phyloP scores from a whole-genome alignment of 805 yeast species.

The Candida railenensis region DNA sequence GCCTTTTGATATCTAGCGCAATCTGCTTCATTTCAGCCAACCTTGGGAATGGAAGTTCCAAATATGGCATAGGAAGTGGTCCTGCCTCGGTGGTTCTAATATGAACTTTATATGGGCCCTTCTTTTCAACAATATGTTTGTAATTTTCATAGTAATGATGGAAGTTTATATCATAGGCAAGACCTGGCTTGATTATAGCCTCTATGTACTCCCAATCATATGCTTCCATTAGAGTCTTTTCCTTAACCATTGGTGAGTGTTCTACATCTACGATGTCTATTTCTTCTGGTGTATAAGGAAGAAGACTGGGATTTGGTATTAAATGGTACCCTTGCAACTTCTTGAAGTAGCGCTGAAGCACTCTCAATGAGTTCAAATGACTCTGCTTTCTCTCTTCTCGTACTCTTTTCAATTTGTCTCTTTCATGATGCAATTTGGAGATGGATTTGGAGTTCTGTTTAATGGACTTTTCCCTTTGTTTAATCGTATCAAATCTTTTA shows the following conservation, averaged over 20 bases:
- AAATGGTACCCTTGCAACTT: conserved; percentile 21
- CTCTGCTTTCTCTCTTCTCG: conserved; percentile 3
- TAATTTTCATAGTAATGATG: conserved; percentile 20
- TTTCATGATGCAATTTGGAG: neutral
- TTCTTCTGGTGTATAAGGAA: conserved; percentile 22
- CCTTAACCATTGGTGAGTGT: conserved; percentile 13
- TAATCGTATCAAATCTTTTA: neutral
- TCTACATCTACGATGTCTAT: neutral
- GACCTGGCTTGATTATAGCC: conserved; percentile 28
- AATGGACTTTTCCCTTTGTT: neutral
- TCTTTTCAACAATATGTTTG: conserved; percentile 21
- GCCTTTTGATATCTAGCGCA: conserved; percentile 31
- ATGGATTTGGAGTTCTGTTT: too few relatives aligned
- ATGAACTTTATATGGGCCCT: conserved; percentile 37
- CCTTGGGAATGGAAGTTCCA: conserved; percentile 26
- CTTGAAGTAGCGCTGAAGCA: conserved; percentile 28
- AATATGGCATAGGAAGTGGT: conserved; percentile 24
- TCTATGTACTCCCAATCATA: conserved; percentile 34
- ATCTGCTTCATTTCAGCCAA: conserved; percentile 11
- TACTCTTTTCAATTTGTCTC: neutral
- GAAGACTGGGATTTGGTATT: conserved; percentile 31
- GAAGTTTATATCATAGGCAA: conserved; percentile 33
- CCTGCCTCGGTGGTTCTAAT: conserved; percentile 32
- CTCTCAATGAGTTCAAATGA: conserved; percentile 7
- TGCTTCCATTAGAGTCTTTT: conserved; percentile 18